Evolutionary conservation across 495 filamentous ascomycete genomes (phyloP).

Genomic region (Aspergillus cavernicola): DNA sequence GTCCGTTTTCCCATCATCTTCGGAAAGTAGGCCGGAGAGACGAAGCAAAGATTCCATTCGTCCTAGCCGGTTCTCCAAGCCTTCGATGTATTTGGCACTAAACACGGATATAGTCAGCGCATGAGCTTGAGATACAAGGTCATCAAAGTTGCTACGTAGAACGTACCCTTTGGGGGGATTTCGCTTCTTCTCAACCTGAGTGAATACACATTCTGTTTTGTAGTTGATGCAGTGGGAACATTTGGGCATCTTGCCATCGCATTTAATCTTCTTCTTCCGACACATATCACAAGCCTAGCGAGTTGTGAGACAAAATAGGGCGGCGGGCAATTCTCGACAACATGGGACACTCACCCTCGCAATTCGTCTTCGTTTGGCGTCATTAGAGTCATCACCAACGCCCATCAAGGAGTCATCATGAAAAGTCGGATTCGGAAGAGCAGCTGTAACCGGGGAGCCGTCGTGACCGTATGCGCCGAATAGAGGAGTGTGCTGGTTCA

Average conservation of each 20-base stretch:
- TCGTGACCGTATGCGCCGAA: constrained; percentile 63
- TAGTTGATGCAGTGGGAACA: constrained; percentile 98
- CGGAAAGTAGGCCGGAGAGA: constrained; percentile 81
- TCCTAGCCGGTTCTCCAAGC: constrained; percentile 87
- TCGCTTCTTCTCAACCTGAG: constrained; percentile 97
- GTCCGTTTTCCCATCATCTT: constrained; percentile 84
- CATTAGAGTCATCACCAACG: constrained; percentile 59
- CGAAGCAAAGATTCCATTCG: constrained; percentile 90
- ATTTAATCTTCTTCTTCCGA: constrained; percentile 99
- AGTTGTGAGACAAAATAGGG: neutral
- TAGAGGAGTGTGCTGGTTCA: constrained; percentile 66
- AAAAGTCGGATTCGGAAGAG: constrained; percentile 59
- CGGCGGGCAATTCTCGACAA: neutral
- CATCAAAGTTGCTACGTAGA: neutral
- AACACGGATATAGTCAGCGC: constrained; percentile 19
- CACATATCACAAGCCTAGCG: constrained; percentile 95
- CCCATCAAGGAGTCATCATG: constrained; percentile 48
- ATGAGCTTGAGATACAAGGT: neutral
- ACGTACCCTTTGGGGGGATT: constrained; percentile 93
- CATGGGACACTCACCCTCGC: constrained; percentile 63
- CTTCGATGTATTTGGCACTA: constrained; percentile 97
- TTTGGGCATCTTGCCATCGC: constrained; percentile 91
- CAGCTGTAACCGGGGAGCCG: constrained; percentile 55
- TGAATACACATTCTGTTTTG: constrained; percentile 97
- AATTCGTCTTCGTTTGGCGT: constrained; percentile 90